Base-by-base conservation (phyloP, 345 rosid species). In the Lenwebbia sp. region DNA sequence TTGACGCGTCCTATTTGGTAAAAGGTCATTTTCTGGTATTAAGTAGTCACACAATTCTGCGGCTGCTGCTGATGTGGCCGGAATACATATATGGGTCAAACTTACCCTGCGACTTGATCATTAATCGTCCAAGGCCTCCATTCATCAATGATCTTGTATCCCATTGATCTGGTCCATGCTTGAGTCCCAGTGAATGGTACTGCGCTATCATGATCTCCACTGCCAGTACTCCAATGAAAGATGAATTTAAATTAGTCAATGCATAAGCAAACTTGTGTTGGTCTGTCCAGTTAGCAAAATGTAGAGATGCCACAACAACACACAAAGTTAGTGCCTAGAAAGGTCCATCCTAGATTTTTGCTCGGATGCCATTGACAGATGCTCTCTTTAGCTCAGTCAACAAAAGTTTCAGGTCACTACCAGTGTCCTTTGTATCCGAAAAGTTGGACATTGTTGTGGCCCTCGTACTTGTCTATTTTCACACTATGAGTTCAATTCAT, bases 101-200 rank as follows among this genome's bases (percentile, higher is more conserved):
- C 14, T 81, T 83, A 88, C 89, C 89, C 87, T 2, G 89, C 81
- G 33, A 88, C 85, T 83, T 88, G 89, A 47, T 54, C 54, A 33
- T 88, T 57, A 19, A n/a, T 58, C 44, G 19, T 21, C 89, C 89
- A 88, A 4, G 51, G 55, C 33, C 87, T 70, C 89, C 89, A 88
- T 26, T 74, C 87, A 47, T 85, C 89, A 40, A 57, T 30, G 19
- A 85, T 88, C 53, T 85, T 83, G 84, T 85, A 88, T 17, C 87
- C 85, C 44, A 85, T 0, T 14, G 89, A 85, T 85, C 87, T 83
- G 8, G 87, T 85, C 89, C 89, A 88, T 83, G 89, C 83, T 74
- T 88, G 55, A 3, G 87, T 82, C 41, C 87, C 87, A 22, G 85
- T 85, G 85, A 50, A 85, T 0, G 89, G 85, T 28, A 85, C 55